phyloP scores from a whole-genome alignment of 208 protist genomes.

The Trypanosoma brucei region DNA sequence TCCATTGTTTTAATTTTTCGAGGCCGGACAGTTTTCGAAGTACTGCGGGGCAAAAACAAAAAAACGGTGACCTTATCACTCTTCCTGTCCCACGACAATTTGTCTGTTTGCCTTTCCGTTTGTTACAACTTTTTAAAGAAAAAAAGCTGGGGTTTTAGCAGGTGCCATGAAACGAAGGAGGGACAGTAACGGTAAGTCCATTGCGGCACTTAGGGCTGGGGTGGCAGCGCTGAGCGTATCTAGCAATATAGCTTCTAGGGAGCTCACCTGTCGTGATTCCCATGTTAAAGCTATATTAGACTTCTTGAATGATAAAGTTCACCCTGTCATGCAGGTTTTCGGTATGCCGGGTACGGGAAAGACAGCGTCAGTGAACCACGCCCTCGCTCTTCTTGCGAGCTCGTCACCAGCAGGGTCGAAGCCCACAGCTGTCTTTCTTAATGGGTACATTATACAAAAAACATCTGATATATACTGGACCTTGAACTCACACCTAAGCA shows the following conservation, averaged over 20 bases:
- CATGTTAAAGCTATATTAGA: slow-evolving; percentile 57
- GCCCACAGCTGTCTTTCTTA: slow-evolving; percentile 82
- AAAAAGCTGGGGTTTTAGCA: neutral
- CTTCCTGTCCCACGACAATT: too few relatives aligned
- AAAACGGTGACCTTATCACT: too few relatives aligned
- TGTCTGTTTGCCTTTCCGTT: too few relatives aligned
- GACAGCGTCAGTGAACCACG: slow-evolving; percentile 78
- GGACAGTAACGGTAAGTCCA: neutral
- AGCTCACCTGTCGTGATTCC: slow-evolving; percentile 69
- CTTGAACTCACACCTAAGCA: slow-evolving; percentile 68
- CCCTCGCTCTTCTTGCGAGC: slow-evolving; percentile 45
- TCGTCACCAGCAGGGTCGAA: slow-evolving; percentile 22
- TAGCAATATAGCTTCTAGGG: slow-evolving; percentile 43
- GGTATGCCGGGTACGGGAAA: slow-evolving; percentile 90
- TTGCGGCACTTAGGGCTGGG: slow-evolving; percentile 40
- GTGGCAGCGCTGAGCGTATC: slow-evolving; percentile 69
- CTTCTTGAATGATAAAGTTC: slow-evolving; percentile 60
- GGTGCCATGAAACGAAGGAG: slow-evolving; percentile 17
- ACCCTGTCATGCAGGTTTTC: slow-evolving; percentile 85
- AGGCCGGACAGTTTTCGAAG: too few relatives aligned
- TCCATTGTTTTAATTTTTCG: too few relatives aligned
- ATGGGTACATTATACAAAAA: slow-evolving; percentile 88
- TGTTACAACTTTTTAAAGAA: too few relatives aligned
- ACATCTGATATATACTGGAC: slow-evolving; percentile 85
- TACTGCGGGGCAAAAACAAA: too few relatives aligned